phyloP scores from a whole-genome alignment of 2,329 filamentous ascomycete species.

The Sporothrix variecibatus region DNA sequence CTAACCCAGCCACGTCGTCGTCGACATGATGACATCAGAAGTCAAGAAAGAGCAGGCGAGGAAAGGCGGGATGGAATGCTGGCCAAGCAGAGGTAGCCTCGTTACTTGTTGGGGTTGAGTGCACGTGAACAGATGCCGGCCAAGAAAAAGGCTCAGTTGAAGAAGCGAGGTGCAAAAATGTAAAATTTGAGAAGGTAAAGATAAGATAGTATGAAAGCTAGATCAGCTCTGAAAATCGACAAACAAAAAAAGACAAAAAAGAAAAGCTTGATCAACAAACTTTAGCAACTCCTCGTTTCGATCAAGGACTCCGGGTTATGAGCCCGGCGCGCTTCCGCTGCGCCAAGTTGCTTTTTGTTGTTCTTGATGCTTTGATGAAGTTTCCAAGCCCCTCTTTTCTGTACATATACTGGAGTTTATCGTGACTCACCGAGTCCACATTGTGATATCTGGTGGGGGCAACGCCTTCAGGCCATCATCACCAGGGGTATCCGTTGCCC shows the following conservation, averaged over 20 bases:
- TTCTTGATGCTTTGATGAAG: not conserved
- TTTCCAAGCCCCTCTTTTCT: not conserved
- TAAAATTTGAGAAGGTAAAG: not conserved
- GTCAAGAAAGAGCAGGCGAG: not conserved
- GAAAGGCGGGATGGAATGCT: not conserved
- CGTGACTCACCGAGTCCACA: conserved; percentile 8
- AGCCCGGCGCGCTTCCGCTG: conserved; percentile 27
- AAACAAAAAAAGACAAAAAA: not conserved
- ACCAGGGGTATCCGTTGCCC: not conserved
- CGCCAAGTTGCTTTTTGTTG: conserved; percentile 24
- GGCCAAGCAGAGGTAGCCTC: not conserved
- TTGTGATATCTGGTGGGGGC: not conserved
- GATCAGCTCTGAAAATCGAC: not conserved
- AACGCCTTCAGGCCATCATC: not conserved
- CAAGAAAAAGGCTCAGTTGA: not conserved
- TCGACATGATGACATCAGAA: not conserved
- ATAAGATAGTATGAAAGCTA: too few relatives aligned
- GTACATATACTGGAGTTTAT: not conserved
- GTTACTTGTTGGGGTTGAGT: not conserved
- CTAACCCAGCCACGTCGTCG: not conserved
- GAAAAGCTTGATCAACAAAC: not conserved
- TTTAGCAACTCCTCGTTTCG: conserved; percentile 27
- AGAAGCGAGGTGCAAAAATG: not conserved
- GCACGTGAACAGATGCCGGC: not conserved
- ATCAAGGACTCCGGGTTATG: conserved; percentile 28